Base-by-base conservation (phyloP, 305 asterid species). In the Ruellia speciosa region DNA sequence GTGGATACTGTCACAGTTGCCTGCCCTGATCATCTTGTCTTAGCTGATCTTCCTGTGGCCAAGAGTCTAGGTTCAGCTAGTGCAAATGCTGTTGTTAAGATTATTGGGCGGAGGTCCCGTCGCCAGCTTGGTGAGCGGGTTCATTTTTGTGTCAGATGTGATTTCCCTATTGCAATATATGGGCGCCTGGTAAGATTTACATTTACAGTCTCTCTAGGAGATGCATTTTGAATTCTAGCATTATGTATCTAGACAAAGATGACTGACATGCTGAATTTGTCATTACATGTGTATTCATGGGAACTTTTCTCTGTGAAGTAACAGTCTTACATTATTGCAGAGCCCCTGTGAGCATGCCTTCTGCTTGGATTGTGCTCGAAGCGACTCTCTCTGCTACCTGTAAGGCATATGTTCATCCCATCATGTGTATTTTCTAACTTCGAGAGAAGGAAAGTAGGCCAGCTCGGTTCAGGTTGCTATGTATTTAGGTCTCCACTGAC, bases 351-450 rank as follows among this genome's bases (percentile, higher is more conserved):
- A 85, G 60, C 99, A 93, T 76, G 83, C 80, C 49, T 83, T 88
- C 82, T 88, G 97, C 75, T 71, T 92, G 89, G 99, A 88, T 72
- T 88, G 97, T 72, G 84, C 96, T 19, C 75, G 97, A 79, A 88
- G 83, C 56, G 95, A 88, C 66, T 84, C 96, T 58, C 81, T 88
- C 52, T 93, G 99, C 74, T 80, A 79, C 76, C 86, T 93, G 99
- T 88, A 92, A 80, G 95, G 5, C 60, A 56, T 60, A 58, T 43
- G 31, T 48, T 15, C 5, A 2, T 12, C 6, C 6, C 14, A 11
- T 43, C 5, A n/a, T 11, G 5, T 43, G 16, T 15, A 12, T n/a
- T 5, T n/a, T n/a, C 12, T 7, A 37, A 37, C 41, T 37, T 37
- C 41, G 3, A 37, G 3, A 37, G 41, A 7, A 37, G 9, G 41